Evolutionary conservation across 768 basidiomycete genomes (phyloP), one percentile per base, ranked within the genome.

Genomic region (Stropharia rugosoannulata): DNA sequence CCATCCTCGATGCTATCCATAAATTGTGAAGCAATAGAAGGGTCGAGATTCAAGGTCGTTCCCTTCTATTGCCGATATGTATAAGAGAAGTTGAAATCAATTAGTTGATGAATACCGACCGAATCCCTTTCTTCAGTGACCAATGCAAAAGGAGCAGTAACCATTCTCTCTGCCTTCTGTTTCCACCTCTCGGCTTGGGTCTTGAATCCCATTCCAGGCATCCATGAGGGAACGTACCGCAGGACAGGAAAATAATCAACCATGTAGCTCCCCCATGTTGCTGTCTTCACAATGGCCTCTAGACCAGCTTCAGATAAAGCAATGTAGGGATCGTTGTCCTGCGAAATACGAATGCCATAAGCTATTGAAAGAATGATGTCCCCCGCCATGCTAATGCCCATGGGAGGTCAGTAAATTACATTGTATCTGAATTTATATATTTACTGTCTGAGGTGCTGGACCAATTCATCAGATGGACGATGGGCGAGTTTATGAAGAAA

Each of bases 121-220:
- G 65, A 65, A 36, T 65, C 53, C n/a, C 52, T 25, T 16, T 52
- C 64, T 36, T 66, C 29, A 32, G 29, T 53, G 12, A 59, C 57
- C 13, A 57, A 59, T 2, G 27, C 47, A 39, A 66, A 79, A 0
- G 78, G 77, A 18, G 64, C 59, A 10, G 74, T 66, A 29, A 68
- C 58, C 68, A 76, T 72, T 11, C 69, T 62, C 13, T 65, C 44
- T 11, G 70, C 64, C 8, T 66, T 58, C 41, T 62, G 64, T 11
- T 65, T 66, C 83, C 82, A 84, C 3, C 58, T 56, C 4, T 37
- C 62, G 0, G 82, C 82, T 47, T 80, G 75, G 13, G 70, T 70
- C 63, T 79, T 74, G 73, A 84, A 86, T 0, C 72, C 72, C 0
- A 80, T 77, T 11, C 84, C 85, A 5, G 84, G 84, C 32, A 80